These are phyloP conservation scores for Saitozyma podzolica DNA, from an alignment of 768 basidiomycete genomes.

Conservation along the genomic window DNA sequence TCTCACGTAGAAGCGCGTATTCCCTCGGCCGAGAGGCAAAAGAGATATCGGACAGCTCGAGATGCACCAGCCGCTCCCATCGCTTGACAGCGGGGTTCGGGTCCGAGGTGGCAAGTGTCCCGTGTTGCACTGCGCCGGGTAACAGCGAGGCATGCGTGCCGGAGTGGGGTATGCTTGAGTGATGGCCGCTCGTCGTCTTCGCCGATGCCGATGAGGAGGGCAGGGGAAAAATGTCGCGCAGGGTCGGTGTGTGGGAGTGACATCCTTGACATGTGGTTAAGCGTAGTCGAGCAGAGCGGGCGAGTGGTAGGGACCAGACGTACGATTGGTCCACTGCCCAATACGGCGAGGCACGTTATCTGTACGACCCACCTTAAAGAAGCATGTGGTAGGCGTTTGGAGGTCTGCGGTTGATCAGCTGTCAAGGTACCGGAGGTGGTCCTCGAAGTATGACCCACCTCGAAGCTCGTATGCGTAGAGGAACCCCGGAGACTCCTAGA, in stretches of 20 bases:
- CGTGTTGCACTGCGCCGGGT: slow-evolving; percentile 29
- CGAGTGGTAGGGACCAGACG: too few species aligned
- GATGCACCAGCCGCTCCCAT: slow-evolving; percentile 47
- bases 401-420: slow-evolving; percentile 32
- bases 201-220: slow-evolving; percentile 8
- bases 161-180: slow-evolving; percentile 10
- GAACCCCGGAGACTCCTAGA: slow-evolving; percentile 46
- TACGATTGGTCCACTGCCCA: slow-evolving; percentile 48
- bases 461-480: slow-evolving; percentile 50
- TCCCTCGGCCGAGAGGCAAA: slow-evolving; percentile 7
- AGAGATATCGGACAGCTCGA: slow-evolving; percentile 46
- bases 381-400: slow-evolving; percentile 32
- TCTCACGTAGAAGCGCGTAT: slow-evolving; percentile 20
- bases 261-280: slow-evolving; percentile 28
- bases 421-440: neutral
- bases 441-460: slow-evolving; percentile 25
- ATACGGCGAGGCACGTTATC: slow-evolving; percentile 50
- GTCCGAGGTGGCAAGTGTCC: slow-evolving; percentile 3
- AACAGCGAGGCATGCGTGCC: slow-evolving; percentile 17
- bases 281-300: neutral
- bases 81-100: slow-evolving; percentile 33
- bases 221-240: slow-evolving; percentile 47
- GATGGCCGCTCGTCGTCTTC: neutral
- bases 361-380: slow-evolving; percentile 50
- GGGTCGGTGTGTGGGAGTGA: slow-evolving; percentile 42